These are phyloP conservation scores for Psidium friedrichsthalianum DNA, from an alignment of 345 rosid genomes.

Conservation along the genomic window DNA sequence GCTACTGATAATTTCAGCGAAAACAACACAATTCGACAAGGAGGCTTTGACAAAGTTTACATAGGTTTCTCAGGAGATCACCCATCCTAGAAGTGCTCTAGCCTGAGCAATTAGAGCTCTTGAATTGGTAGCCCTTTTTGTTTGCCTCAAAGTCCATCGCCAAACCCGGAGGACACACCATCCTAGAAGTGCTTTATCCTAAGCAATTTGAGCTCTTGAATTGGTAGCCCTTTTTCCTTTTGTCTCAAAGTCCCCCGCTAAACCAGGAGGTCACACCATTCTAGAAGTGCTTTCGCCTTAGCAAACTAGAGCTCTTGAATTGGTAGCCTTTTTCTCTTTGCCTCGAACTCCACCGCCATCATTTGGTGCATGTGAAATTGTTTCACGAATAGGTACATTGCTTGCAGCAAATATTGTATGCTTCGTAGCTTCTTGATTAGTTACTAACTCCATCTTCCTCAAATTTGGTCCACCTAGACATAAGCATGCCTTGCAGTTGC, in stretches of 20 bases:
- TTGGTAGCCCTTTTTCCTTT: constrained; percentile 12
- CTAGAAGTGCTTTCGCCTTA: too few species aligned
- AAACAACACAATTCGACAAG: constrained; percentile 62
- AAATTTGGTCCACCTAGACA: constrained; percentile 14
- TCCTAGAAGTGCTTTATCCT: too few species aligned
- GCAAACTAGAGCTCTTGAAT: too few species aligned
- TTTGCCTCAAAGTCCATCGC: too few species aligned
- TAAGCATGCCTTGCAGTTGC: constrained; percentile 54
- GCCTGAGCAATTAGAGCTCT: too few species aligned
- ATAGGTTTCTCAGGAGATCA: background rate
- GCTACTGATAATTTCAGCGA: constrained; percentile 79
- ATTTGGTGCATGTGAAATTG: constrained; percentile 16
- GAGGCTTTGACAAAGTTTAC: constrained; percentile 93
- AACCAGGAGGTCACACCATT: too few species aligned
- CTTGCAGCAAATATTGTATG: constrained; percentile 12
- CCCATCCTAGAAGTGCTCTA: too few species aligned
- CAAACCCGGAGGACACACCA: too few species aligned
- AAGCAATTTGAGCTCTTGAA: background rate
- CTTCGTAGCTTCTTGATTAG: background rate
- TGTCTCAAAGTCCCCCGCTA: too few species aligned
- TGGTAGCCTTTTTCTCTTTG: background rate
- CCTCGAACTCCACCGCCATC: constrained; percentile 13
- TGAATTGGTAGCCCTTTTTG: too few species aligned
- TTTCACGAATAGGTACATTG: constrained; percentile 14
- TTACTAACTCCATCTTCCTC: background rate